These are phyloP conservation scores for Penicillium odoratum DNA, from an alignment of 495 filamentous ascomycete species.

Conservation along the genomic window DNA sequence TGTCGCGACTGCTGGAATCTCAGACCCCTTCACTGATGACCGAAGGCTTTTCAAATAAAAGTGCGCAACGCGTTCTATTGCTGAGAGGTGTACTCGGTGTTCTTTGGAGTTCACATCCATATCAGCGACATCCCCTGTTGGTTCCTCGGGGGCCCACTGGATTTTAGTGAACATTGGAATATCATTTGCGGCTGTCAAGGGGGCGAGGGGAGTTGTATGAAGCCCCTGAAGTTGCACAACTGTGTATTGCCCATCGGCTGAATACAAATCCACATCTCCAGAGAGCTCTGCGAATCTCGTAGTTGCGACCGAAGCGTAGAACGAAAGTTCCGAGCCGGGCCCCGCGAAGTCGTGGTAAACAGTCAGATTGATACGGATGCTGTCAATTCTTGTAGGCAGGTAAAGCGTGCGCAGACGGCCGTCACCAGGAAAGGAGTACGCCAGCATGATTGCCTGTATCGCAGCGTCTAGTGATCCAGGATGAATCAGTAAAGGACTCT, in stretches of 20 bases:
- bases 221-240: constrained; percentile 28
- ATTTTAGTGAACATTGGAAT: constrained; percentile 26
- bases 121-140: neutral
- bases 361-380: constrained; percentile 41
- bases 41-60: constrained; percentile 23
- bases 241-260: constrained; percentile 15
- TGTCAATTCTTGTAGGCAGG: constrained; percentile 39
- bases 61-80: constrained; percentile 22
- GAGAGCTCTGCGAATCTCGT: constrained; percentile 21
- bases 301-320: constrained; percentile 18
- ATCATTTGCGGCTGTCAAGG: constrained; percentile 20
- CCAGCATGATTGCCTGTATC: constrained; percentile 43
- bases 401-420: constrained; percentile 24
- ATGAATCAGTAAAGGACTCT: constrained; percentile 26
- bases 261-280: constrained; percentile 29
- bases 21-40: neutral
- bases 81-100: neutral
- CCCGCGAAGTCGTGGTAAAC: constrained; percentile 8
- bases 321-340: constrained; percentile 16
- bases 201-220: constrained; percentile 25
- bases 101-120: neutral
- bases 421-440: constrained; percentile 39
- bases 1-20: constrained; percentile 1
- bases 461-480: constrained; percentile 42
- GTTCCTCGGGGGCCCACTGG: constrained; percentile 20